These are phyloP conservation scores for Trapa incisa DNA, from an alignment of 345 rosid species.

Conservation along the genomic window DNA sequence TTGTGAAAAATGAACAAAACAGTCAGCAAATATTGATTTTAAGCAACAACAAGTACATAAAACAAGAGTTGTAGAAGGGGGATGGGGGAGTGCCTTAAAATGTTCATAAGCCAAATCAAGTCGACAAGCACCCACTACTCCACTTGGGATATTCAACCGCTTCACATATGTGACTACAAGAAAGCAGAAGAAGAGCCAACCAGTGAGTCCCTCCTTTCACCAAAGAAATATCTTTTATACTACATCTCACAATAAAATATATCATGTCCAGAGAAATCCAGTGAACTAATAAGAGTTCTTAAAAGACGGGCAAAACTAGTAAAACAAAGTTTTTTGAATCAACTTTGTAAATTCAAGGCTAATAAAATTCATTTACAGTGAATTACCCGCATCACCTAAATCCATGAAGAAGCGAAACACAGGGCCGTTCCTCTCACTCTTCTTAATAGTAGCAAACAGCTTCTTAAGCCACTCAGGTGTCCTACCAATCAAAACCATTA, in stretches of 20 bases:
- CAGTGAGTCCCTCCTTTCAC: neutral
- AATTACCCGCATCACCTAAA: constrained; percentile 87
- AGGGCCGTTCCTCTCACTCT: constrained; percentile 79
- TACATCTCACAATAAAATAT: neutral
- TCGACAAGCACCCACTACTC: constrained; percentile 93
- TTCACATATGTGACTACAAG: constrained; percentile 68
- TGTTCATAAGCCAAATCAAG: constrained; percentile 97
- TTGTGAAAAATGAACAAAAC: neutral
- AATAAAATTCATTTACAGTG: neutral
- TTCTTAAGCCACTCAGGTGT: constrained; percentile 94
- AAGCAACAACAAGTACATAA: neutral
- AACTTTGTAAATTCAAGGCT: neutral
- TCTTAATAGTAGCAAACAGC: constrained; percentile 58
- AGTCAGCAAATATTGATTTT: neutral
- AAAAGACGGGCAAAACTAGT: neutral
- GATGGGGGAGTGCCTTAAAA: constrained; percentile 62
- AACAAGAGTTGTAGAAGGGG: neutral
- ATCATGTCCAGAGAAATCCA: neutral
- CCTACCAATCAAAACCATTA: constrained; percentile 19
- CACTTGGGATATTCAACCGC: constrained; percentile 81
- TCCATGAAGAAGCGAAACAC: constrained; percentile 91
- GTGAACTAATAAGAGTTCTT: too few relatives aligned
- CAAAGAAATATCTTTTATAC: neutral
- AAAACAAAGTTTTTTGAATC: neutral
- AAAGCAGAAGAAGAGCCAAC: constrained; percentile 6